These are phyloP conservation scores for Hypoxylon intermedium DNA, from an alignment of 495 filamentous ascomycete genomes.

Conservation along the genomic window DNA sequence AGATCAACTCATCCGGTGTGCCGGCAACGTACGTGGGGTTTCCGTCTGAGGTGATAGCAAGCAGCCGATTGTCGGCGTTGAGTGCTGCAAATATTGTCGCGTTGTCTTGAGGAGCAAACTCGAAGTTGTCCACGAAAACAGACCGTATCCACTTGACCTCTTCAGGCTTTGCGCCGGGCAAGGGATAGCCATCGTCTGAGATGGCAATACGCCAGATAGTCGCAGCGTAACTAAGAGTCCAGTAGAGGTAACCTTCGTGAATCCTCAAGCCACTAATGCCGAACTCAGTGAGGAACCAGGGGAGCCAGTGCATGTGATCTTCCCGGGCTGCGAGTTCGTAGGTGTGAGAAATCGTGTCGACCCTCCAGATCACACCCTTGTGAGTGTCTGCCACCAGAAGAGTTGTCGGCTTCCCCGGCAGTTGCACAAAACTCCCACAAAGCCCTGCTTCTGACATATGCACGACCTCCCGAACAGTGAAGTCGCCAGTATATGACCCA, in stretches of 20 bases:
- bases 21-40: constrained; percentile 27
- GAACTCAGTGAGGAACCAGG: constrained; percentile 24
- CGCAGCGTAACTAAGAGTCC: constrained; percentile 37
- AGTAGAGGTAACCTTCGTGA: constrained; percentile 43
- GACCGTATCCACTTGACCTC: constrained; percentile 11
- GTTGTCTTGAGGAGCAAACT: constrained; percentile 31
- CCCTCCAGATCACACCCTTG: constrained; percentile 6
- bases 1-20: constrained; percentile 19
- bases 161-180: constrained; percentile 1
- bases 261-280: constrained; percentile 44
- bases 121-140: constrained; percentile 34
- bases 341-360: not conserved
- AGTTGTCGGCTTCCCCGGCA: not conserved
- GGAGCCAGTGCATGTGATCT: constrained; percentile 9
- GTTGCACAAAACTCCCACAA: too few relatives aligned
- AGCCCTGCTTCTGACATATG: too few relatives aligned
- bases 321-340: constrained; percentile 7
- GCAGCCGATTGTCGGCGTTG: constrained; percentile 27
- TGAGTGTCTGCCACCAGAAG: constrained; percentile 5
- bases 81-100: constrained; percentile 22
- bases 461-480: too few relatives aligned
- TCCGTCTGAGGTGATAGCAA: constrained; percentile 20
- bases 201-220: constrained; percentile 43
- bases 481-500: constrained; percentile 3
- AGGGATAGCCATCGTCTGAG: constrained; percentile 23